phyloP scores from a whole-genome alignment of 2,329 filamentous ascomycete species.

The Dactylellina parvicollis region DNA sequence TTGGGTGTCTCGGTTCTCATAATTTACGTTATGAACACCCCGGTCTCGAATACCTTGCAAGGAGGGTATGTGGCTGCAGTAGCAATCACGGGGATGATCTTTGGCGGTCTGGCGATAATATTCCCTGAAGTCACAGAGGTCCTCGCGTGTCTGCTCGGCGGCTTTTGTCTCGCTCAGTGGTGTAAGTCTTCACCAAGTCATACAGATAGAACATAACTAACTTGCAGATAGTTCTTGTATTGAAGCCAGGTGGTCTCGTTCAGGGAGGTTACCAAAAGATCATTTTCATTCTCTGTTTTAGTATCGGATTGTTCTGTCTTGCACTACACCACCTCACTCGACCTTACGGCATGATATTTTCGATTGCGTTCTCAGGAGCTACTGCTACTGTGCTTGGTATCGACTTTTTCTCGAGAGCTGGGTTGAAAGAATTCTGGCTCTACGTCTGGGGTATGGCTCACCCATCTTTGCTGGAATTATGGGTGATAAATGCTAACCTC shows the following conservation, averaged over 20 bases:
- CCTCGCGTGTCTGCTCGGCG: conserved; percentile 85
- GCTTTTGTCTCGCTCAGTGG: conserved; percentile 91
- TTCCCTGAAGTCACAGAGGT: conserved; percentile 86
- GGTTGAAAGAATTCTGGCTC: conserved; percentile 94
- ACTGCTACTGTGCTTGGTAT: conserved; percentile 83
- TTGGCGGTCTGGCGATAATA: conserved; percentile 78
- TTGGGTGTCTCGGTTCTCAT: conserved; percentile 83
- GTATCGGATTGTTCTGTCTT: conserved; percentile 73
- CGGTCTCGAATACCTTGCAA: conserved; percentile 78
- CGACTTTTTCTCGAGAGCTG: conserved; percentile 89
- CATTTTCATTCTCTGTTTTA: conserved; percentile 79
- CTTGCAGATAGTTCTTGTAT: conserved; percentile 68
- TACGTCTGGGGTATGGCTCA: conserved; percentile 78
- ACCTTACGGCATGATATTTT: conserved; percentile 78
- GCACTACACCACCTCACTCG: conserved; percentile 83
- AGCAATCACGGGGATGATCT: conserved; percentile 75
- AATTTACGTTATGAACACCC: conserved; percentile 84
- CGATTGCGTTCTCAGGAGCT: conserved; percentile 82
- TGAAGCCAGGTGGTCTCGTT: conserved; percentile 80
- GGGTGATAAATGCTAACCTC: conserved; percentile 48
- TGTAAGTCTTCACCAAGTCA: conserved; percentile 57
- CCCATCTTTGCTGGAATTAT: conserved; percentile 7
- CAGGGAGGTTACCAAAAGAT: conserved; percentile 70
- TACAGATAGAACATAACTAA: conserved; percentile 14
- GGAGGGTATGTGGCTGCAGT: conserved; percentile 86